A percentile compares a stretch with the other conserved stretches of the same genome.
Evolutionary conservation across 2,329 filamentous ascomycete genomes (phyloP).

Genomic region (Cladophialophora immunda): DNA sequence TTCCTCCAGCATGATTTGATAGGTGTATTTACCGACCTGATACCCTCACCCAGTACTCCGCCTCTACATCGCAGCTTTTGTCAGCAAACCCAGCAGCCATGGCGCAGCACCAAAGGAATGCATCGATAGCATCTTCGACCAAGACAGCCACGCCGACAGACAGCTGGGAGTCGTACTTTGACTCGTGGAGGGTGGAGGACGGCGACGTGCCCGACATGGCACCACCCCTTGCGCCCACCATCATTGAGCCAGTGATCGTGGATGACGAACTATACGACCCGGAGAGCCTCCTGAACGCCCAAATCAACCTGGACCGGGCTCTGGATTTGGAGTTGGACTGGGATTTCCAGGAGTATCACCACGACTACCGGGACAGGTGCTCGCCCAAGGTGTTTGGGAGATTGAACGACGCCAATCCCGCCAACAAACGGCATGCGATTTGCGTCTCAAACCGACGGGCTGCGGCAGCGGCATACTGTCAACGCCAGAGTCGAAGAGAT

Average conservation of each 20-base stretch:
- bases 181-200: conserved; percentile 34
- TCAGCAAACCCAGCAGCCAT: not conserved
- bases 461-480: not conserved
- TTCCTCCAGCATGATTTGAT: not conserved
- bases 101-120: conserved; percentile 9
- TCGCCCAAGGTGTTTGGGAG: conserved; percentile 19
- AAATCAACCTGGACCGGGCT: conserved; percentile 28
- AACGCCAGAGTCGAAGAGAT: conserved; percentile 19
- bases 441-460: conserved; percentile 11
- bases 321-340: conserved; percentile 27
- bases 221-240: conserved; percentile 9
- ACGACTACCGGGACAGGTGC: conserved; percentile 18
- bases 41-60: not conserved
- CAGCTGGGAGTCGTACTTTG: conserved; percentile 37
- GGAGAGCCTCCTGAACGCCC: conserved; percentile 25
- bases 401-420: conserved; percentile 20
- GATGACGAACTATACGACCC: conserved; percentile 33
- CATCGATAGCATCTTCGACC: conserved; percentile 19
- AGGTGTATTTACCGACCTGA: not conserved
- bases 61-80: not conserved
- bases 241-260: conserved; percentile 32
- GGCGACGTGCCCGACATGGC: conserved; percentile 18
- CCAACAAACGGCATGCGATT: conserved; percentile 18
- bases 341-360: conserved; percentile 22
- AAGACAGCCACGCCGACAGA: conserved; percentile 29